Base-by-base conservation (phyloP, 2,329 filamentous ascomycete genomes). In the Trichothecium sympodiale region DNA sequence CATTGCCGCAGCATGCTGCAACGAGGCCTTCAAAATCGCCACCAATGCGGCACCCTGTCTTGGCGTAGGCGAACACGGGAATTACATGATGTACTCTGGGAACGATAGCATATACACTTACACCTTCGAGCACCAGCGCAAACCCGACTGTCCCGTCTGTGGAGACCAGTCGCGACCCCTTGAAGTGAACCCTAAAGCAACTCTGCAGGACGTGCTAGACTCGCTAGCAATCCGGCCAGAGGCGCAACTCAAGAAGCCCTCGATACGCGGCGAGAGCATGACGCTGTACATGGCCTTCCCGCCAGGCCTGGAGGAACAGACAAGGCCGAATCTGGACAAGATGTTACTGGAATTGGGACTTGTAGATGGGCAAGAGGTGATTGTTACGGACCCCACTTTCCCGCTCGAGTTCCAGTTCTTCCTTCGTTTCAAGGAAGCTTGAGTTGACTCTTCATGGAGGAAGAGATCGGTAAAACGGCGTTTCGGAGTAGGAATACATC, bases 61-160 rank as follows among this genome's bases (percentile, higher is more conserved):
- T 13, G 83, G 82, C 10, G 68, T 76, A 43, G 77, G 81, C 31
- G 81, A 81, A 38, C 20, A 25, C 20, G 20, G 20, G 6, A 94
- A 94, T 56, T 98, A 98, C 63, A 96, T 96, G 88, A 94, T 95
- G 84, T 98, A 98, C 59, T 94, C 86, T 10, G 91, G 93, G 32
- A 88, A 96, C 51, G 89, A 94, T 51, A 75, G 83, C 45, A 82
- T 98, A 45, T 98, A 98, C 64, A 98, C 91, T 0, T 95, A 94
- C 59, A 98, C 91, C 0, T 98, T 96, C 56, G 80, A 87, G 51
- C 87, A 94, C 51, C 82, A 95, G 61, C 85, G 83, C 65, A 96
- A 95, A 58, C 73, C 81, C 13, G 91, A 96, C 58, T 98, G 91
- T 45, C 87, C 91, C 3, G 91, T 96, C 6, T 98, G 91, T 52